phyloP scores from a whole-genome alignment of 225 moss, liverwort and hornwort species.

The Thuidium tamariscinum region DNA sequence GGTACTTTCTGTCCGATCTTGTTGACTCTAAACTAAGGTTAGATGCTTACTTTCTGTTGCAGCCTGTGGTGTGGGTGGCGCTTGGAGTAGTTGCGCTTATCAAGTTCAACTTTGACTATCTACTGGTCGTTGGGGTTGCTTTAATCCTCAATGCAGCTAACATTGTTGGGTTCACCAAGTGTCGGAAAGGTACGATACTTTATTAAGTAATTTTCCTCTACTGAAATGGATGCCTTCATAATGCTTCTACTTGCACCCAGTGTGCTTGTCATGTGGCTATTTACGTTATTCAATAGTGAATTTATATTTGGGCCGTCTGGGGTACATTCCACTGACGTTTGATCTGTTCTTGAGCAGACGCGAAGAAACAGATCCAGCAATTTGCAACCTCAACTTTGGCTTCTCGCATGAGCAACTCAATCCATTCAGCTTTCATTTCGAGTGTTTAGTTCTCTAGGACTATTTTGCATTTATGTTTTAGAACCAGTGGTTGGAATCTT shows the following conservation, averaged over 20 bases:
- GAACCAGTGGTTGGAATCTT: neutral
- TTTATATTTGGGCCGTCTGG: neutral
- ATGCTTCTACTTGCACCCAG: neutral
- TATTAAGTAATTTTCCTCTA: neutral
- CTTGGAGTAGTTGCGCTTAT: slow-evolving; percentile 48
- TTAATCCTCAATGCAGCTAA: slow-evolving; percentile 47
- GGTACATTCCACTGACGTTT: neutral
- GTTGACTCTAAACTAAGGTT: neutral
- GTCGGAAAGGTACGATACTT: slow-evolving; percentile 46
- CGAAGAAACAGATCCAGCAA: slow-evolving; percentile 58
- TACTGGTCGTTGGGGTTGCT: slow-evolving; percentile 47
- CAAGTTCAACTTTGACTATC: slow-evolving; percentile 58
- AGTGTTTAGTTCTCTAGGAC: slow-evolving; percentile 21
- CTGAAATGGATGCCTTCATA: neutral
- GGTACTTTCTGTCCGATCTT: neutral
- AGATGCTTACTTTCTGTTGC: neutral
- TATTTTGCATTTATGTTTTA: neutral
- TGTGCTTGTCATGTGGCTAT: neutral
- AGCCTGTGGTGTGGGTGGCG: slow-evolving; percentile 52
- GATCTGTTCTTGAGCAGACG: slow-evolving; percentile 26
- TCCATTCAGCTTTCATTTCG: slow-evolving; percentile 46
- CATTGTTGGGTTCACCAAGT: slow-evolving; percentile 59
- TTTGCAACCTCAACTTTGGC: slow-evolving; percentile 45
- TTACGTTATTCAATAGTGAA: neutral
- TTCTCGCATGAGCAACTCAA: slow-evolving; percentile 29